Conservation (phyloP, 441 rosid genomes). For the Metrosideros polymorpha region DNA sequence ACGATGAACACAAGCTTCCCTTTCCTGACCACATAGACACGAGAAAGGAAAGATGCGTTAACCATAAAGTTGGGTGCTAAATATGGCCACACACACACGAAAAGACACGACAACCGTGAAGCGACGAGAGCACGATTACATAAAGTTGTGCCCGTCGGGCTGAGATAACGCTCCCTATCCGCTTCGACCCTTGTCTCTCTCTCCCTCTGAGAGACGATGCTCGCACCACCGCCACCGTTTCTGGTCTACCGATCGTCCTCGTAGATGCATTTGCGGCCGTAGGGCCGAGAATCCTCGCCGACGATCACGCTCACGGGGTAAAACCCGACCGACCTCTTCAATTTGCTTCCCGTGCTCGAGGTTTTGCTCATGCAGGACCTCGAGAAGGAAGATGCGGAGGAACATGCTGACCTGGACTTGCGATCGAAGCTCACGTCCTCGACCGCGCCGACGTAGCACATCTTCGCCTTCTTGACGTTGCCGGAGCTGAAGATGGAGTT, state of each 20-base stretch:
- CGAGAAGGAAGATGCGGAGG: slow-evolving; percentile 43
- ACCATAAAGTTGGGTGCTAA: neutral
- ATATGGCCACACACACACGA: neutral
- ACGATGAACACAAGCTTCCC: neutral
- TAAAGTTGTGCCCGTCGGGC: too few species aligned
- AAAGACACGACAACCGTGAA: neutral
- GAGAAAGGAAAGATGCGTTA: neutral
- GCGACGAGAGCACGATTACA: neutral
- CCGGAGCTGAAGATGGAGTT: slow-evolving; percentile 63
- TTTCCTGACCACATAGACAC: neutral
- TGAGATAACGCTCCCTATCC: neutral
- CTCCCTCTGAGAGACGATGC: neutral
- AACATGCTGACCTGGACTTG: slow-evolving; percentile 38
- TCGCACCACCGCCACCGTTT: neutral
- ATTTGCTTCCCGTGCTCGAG: slow-evolving; percentile 2
- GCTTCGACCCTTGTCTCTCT: neutral
- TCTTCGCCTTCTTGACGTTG: slow-evolving; percentile 64
- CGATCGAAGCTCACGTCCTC: slow-evolving; percentile 51
- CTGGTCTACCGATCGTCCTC: slow-evolving; percentile 27
- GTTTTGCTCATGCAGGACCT: slow-evolving; percentile 57
- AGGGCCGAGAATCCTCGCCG: slow-evolving; percentile 51
- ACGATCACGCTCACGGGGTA: slow-evolving; percentile 53
- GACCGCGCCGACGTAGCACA: slow-evolving; percentile 46
- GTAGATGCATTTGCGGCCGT: slow-evolving; percentile 40
- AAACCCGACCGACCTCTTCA: slow-evolving; percentile 50